Percentiles rank a stretch among this genome's conserved stretches.
Conservation (phyloP, 1,139 yeast genomes). For the Hemisphaericaspora subhashii region DNA sequence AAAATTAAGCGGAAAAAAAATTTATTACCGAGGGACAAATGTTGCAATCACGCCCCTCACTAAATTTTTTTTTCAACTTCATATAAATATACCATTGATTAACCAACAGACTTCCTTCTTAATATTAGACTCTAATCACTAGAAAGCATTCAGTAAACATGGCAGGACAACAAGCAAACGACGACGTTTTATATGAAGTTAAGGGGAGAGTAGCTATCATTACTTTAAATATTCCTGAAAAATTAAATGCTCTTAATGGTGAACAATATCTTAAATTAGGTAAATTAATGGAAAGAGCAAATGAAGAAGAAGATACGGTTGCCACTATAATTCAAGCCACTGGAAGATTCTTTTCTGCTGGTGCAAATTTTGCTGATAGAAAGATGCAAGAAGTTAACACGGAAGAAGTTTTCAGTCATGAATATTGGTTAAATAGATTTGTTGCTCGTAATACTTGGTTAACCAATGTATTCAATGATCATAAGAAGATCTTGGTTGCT, state of each 20-base stretch:
- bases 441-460: slow-evolving; percentile 70
- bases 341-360: slow-evolving; percentile 82
- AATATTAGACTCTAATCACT: too few species aligned
- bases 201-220: slow-evolving; percentile 60
- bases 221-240: slow-evolving; percentile 62
- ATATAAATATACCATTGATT: neutral
- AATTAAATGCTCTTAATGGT: slow-evolving; percentile 67
- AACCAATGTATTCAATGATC: slow-evolving; percentile 69
- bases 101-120: neutral
- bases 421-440: slow-evolving; percentile 59
- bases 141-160: too few species aligned
- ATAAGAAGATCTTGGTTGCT: slow-evolving; percentile 68
- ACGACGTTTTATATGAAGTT: slow-evolving; percentile 51
- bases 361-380: slow-evolving; percentile 64
- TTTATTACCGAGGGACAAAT: neutral
- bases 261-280: slow-evolving; percentile 68
- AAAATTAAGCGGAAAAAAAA: too few species aligned
- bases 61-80: neutral
- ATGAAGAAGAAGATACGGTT: slow-evolving; percentile 61
- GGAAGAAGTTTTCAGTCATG: slow-evolving; percentile 39
- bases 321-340: slow-evolving; percentile 69
- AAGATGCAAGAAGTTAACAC: slow-evolving; percentile 24
- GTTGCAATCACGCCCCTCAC: neutral
- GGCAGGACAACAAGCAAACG: slow-evolving; percentile 12
- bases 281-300: slow-evolving; percentile 61